Evolutionary conservation across 2,329 filamentous ascomycete genomes (phyloP), one percentile per base, ranked within the genome.

Genomic region (Corinectria fuckeliana): DNA sequence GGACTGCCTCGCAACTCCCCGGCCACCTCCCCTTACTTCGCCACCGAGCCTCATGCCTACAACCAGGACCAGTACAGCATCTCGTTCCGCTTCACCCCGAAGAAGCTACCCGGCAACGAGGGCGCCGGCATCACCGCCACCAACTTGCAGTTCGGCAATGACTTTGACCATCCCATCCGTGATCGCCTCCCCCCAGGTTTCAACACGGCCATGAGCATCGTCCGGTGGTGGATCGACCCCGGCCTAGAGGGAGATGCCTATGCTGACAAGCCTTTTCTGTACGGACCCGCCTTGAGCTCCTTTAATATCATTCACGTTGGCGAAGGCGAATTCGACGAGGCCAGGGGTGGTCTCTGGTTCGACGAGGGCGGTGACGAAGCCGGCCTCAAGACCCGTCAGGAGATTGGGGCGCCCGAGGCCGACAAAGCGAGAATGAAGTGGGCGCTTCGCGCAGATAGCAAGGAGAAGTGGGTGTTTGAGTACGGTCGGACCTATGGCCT

Each of bases 191-290:
- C 95, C 0, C 91, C 92, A 0, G 93, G 94, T 0, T 96, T 97
- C 76, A 87, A 87, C 72, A 89, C 91, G 9, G 93, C 93, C 0
- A 87, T 97, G 76, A 88, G 87, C 51, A 89, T 97, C 41, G 91
- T 96, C 25, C 91, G 91, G 68, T 96, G 91, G 90, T 91, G 88
- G 80, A 90, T 98, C 48, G 94, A 99, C 72, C 94, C 94, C 0
- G 92, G 93, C 0, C 79, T 99, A 0, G 92, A 97, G 8, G 93
- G 93, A 9, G 93, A 99, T 74, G 88, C 91, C 0, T 93, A 96
- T 67, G 91, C 91, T 4, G 93, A 98, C 71, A 82, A 85, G 67
- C 95, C 94, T 1, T 92, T 93, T 71, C 78, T 98, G 4, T 97
- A 95, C 71, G 93, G 94, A 0, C 89, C 92, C 0, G 88, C 92